Evolutionary conservation across 2,329 filamentous ascomycete genomes (phyloP).

Genomic region (Colletotrichum tofieldiae): DNA sequence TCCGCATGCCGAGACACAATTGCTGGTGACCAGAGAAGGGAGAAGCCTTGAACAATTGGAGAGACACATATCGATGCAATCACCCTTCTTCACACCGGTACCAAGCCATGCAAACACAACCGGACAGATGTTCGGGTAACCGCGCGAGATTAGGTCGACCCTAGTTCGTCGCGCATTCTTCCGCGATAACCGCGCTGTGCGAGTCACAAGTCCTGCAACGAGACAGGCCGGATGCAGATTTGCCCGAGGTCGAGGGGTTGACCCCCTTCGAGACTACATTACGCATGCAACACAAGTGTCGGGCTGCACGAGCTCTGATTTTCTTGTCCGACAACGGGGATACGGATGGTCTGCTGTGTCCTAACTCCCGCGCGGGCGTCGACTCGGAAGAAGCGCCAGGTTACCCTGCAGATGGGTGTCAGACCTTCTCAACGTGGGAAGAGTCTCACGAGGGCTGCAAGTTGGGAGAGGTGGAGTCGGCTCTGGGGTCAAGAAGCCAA

Average conservation of each 20-base stretch:
- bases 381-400: neutral
- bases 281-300: neutral
- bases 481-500: neutral
- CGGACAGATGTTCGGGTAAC: neutral
- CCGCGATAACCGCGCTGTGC: neutral
- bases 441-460: neutral
- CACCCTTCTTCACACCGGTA: conserved; percentile 16
- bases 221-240: neutral
- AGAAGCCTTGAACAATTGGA: accelerated
- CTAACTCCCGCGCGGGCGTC: neutral
- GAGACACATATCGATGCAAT: conserved; percentile 22
- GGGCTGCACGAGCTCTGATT: conserved; percentile 7
- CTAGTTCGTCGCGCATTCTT: neutral
- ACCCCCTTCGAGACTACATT: neutral
- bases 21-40: neutral
- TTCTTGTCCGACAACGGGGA: conserved; percentile 1
- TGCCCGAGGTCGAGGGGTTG: neutral
- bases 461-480: neutral
- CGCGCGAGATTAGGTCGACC: conserved; percentile 25
- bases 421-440: neutral
- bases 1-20: neutral
- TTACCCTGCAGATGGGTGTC: neutral
- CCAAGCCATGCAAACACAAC: conserved; percentile 9
- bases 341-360: neutral
- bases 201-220: neutral